Evolutionary conservation across 306 rosid genomes (phyloP), one percentile per base, ranked within the genome.

Genomic region (Senna siamea): DNA sequence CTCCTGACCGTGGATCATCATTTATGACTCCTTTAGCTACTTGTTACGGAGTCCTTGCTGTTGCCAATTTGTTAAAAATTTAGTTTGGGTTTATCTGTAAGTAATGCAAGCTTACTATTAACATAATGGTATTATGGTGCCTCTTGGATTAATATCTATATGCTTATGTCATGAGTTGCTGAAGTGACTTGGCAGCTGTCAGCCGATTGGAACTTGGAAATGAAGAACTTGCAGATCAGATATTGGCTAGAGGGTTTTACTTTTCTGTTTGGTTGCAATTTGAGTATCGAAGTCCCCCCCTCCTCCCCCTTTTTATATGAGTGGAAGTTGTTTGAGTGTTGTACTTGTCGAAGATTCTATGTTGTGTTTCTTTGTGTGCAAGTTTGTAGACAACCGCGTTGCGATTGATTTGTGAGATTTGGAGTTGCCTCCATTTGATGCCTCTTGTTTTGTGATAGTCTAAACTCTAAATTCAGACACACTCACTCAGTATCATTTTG

Each of bases 131-230:
- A 44, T 55, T 1, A 35, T n/a, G 19, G 37, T 63, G 9, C 22
- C 17, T 50, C 26, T 37, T 34, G 43, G 69, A 37, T 34, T 47
- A 50, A 47, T 40, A 18, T 30, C 14, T 35, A 40, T 59, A 26
- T 26, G 79, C 68, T 82, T 13, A 4, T 22, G 54, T 26, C 34
- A 18, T 11, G 60, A 40, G 44, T 73, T 76, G 51, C 62, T 62
- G 66, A 14, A 69, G 55, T 67, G 54, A 68, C 76, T 43, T 58
- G 59, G 64, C 83, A 77, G 85, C 77, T 69, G 38, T 51, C 58
- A 37, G 19, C 62, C 56, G 44, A 46, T 70, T 73, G 80, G 75
- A 77, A 52, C 47, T 64, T 77, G 78, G 75, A 69, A 46, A 26
- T 57, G 56, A 22, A 5, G 43, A n/a, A n/a, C n/a, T 5, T n/a